phyloP scores from a whole-genome alignment of 176 grass and related monocot species.

The Themeda triandra region DNA sequence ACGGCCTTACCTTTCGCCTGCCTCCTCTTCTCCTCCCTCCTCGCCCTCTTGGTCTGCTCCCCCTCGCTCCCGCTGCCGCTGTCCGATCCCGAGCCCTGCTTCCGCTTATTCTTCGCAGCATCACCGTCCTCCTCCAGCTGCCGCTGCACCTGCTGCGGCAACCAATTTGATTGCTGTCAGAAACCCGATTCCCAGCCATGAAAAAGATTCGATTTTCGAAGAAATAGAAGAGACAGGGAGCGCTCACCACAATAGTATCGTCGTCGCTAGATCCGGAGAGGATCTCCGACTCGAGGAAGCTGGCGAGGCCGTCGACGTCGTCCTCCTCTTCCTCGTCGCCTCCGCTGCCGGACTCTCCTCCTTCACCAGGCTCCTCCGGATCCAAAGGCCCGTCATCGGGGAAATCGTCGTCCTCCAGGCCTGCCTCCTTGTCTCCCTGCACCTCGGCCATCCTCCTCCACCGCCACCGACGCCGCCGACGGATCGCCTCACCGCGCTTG shows the following conservation, averaged over 20 bases:
- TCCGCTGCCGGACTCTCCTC: background rate
- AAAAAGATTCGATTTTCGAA: background rate
- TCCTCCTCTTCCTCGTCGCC: constrained; percentile 39
- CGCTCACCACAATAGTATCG: constrained; percentile 25
- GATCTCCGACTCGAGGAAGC: constrained; percentile 87
- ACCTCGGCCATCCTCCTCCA: constrained; percentile 23
- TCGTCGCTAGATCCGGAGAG: constrained; percentile 52
- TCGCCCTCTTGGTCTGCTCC: constrained; percentile 41
- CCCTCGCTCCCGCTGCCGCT: constrained; percentile 21
- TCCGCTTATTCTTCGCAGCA: constrained; percentile 23
- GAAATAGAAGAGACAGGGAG: background rate
- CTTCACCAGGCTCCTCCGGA: background rate
- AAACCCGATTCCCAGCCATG: background rate
- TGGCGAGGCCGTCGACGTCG: constrained; percentile 69
- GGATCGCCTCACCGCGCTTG: constrained; percentile 24
- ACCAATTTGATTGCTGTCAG: background rate
- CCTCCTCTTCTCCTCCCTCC: constrained; percentile 9
- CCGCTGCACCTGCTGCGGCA: background rate
- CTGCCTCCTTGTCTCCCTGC: background rate
- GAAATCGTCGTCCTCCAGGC: background rate
- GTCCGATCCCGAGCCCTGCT: background rate
- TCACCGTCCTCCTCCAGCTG: background rate
- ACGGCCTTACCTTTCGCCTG: constrained; percentile 41
- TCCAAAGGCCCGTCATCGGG: background rate
- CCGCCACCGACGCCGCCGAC: constrained; percentile 22